phyloP scores from a whole-genome alignment of 805 yeast species.

The Tetrapisispora taiwanensis region DNA sequence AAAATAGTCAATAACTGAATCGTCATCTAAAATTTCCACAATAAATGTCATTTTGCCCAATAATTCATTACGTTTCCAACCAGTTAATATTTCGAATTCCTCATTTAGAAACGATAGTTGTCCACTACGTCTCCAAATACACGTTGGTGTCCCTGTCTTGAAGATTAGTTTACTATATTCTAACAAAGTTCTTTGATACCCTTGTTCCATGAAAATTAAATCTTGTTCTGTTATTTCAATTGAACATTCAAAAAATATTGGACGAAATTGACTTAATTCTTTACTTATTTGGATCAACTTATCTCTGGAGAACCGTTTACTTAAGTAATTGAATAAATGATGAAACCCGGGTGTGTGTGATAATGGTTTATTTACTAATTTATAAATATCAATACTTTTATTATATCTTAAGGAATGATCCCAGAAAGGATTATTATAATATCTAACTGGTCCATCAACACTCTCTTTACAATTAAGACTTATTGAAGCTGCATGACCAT shows the following conservation, averaged over 20 bases:
- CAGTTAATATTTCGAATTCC: conserved; percentile 83
- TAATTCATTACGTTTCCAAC: conserved; percentile 72
- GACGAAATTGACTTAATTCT: conserved; percentile 82
- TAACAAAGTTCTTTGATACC: conserved; percentile 82
- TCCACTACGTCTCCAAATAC: conserved; percentile 93
- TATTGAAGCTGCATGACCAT: conserved; percentile 14
- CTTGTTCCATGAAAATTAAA: conserved; percentile 88
- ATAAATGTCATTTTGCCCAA: conserved; percentile 61
- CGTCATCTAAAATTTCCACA: conserved; percentile 76
- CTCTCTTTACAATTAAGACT: conserved; percentile 15
- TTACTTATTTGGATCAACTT: conserved; percentile 75
- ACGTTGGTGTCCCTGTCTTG: conserved; percentile 85
- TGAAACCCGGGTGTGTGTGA: conserved; percentile 89
- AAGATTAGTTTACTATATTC: conserved; percentile 81
- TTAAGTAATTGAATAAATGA: conserved; percentile 61
- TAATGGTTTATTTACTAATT: conserved; percentile 63
- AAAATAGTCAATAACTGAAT: conserved; percentile 79
- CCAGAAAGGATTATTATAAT: conserved; percentile 21
- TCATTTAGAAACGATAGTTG: conserved; percentile 93
- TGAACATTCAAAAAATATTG: conserved; percentile 87
- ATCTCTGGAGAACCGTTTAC: conserved; percentile 55
- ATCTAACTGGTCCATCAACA: not conserved
- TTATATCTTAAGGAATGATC: conserved; percentile 33
- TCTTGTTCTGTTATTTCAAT: conserved; percentile 80
- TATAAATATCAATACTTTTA: conserved; percentile 74